Evolutionary conservation across 257 asterid genomes (phyloP).

Genomic region (Avicennia marina): DNA sequence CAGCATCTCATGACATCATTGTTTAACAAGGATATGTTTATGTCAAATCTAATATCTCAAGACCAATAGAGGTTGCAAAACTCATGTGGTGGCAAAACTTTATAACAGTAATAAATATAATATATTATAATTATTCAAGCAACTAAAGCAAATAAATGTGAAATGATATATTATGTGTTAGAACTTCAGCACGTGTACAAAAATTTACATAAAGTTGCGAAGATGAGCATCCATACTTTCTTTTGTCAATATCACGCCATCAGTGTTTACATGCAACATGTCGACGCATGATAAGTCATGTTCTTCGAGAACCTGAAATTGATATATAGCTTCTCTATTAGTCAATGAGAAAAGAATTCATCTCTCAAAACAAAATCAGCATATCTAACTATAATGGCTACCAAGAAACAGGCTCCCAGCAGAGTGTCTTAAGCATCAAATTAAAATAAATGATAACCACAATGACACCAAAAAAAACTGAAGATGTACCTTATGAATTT

Average conservation of each 20-base stretch:
- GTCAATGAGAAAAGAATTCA: not conserved
- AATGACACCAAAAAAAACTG: constrained; percentile 12
- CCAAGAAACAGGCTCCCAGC: constrained; percentile 8
- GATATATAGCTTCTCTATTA: constrained; percentile 12
- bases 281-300: constrained; percentile 72
- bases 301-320: constrained; percentile 88
- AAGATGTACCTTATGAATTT: constrained; percentile 69
- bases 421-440: constrained; percentile 3
- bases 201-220: not conserved
- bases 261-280: constrained; percentile 68
- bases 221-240: constrained; percentile 52
- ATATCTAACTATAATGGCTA: not conserved
- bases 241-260: constrained; percentile 75
- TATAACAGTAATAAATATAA: too few relatives aligned
- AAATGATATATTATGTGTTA: too few relatives aligned
- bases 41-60: not conserved
- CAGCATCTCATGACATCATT: not conserved
- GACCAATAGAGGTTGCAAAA: too few relatives aligned
- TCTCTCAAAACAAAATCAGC: constrained; percentile 3
- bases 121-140: too few relatives aligned
- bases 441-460: constrained; percentile 4
- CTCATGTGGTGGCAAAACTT: too few relatives aligned
- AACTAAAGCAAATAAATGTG: too few relatives aligned
- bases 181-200: not conserved
- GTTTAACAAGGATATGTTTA: not conserved